Percentiles rank a stretch among this genome's conserved stretches.
Conservation (phyloP, 1,139 yeast genomes). For the Geotrichum aggregatum region DNA sequence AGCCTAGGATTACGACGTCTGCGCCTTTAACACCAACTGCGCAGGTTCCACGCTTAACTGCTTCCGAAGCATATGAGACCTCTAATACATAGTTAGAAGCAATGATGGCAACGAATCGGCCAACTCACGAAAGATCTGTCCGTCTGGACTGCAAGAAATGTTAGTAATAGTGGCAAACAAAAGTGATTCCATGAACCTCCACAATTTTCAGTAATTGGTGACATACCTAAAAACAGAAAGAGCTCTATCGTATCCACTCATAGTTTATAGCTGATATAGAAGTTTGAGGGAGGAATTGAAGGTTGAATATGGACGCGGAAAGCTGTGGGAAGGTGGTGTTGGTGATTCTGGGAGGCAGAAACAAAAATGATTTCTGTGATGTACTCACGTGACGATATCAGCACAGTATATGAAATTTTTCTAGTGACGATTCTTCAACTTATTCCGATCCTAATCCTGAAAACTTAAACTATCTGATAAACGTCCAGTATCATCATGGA, state of each 20-base stretch:
- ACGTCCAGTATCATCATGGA: background rate
- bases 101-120: background rate
- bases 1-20: conserved; percentile 85
- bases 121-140: conserved; percentile 85
- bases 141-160: conserved; percentile 69
- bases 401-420: background rate
- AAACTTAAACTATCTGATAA: too few relatives aligned
- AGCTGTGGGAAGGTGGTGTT: conserved; percentile 12
- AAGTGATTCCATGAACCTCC: background rate
- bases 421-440: background rate
- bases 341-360: conserved; percentile 2
- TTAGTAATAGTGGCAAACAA: conserved; percentile 8
- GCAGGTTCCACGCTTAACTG: conserved; percentile 96
- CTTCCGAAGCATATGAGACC: conserved; percentile 97
- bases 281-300: conserved; percentile 6
- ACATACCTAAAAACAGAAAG: conserved; percentile 92
- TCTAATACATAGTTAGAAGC: conserved; percentile 41
- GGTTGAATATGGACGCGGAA: background rate
- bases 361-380: too few relatives aligned
- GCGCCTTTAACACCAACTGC: conserved; percentile 95
- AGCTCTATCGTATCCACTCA: conserved; percentile 99
- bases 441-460: background rate
- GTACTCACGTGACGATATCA: conserved; percentile 8
- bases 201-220: background rate
- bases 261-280: conserved; percentile 29